Base-by-base conservation (phyloP, 2,329 filamentous ascomycete species). In the Sclerotinia minor region DNA sequence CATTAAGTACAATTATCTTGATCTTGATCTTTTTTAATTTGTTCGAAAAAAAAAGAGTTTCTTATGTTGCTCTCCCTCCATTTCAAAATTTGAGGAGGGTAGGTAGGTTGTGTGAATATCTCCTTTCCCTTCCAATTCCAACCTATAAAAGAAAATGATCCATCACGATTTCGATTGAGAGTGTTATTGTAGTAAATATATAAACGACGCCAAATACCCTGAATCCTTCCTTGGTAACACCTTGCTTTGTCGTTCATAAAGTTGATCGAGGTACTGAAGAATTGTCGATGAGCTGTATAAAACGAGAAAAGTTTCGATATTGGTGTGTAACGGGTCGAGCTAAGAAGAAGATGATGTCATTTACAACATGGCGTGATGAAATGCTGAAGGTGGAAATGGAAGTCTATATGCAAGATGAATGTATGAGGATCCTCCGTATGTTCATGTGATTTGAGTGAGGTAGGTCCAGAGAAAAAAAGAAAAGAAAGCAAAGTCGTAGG, bases 1-100 rank as follows among this genome's bases (percentile, higher is more conserved):
- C 71, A 74, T 74, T 73, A 73, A 71, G 67, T 72, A 67, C 55
- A 69, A 54, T 59, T 67, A 68, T 69, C 57, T 68, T 60, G 45
- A 49, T 61, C 58, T 61, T 61, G 44, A 50, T 50, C 45, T 50
- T 50, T 50, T 15, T 49, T 50, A 50, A 21, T 38, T 61, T 50
- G 58, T 61, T 38, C 29, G 44, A 49, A 47, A 61, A 61, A 61
- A 61, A 61, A 38, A n/a, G 35, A 45, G n/a, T 61, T 60, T 45
- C 32, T 24, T 60, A 64, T 47, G 13, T 47, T 54, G 44, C 64
- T 35, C 26, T 59, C 58, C 41, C 60, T 54, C 49, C 21, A 38
- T 41, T 41, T 64, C 60, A 50, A 35, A 61, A 13, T 15, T 15
- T 35, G 41, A 45, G 21, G 8, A 49, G 58, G 45, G 45, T 24